Evolutionary conservation across 257 asterid genomes (phyloP).

Genomic region (Salvia hispanica): DNA sequence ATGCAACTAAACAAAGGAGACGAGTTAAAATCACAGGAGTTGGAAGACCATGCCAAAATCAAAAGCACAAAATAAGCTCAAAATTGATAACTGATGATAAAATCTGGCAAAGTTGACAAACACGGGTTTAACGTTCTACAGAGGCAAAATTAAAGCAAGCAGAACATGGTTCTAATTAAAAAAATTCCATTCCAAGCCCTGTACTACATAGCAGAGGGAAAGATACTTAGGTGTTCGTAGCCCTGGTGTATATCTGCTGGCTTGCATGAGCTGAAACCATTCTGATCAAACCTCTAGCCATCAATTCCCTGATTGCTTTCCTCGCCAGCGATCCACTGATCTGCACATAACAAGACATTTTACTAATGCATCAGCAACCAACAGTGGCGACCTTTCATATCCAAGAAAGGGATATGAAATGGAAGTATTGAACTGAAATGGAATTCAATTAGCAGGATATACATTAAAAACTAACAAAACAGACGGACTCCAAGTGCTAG

Average conservation of each 20-base stretch:
- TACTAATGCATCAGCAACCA: background rate
- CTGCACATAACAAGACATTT: slow-evolving; percentile 35
- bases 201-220: slow-evolving; percentile 6
- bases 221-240: slow-evolving; percentile 66
- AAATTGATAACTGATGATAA: background rate
- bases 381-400: too few species aligned
- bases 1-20: too few species aligned
- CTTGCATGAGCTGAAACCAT: slow-evolving; percentile 84
- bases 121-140: slow-evolving; percentile 11
- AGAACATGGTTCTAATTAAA: background rate
- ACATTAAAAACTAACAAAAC: background rate
- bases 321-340: slow-evolving; percentile 87
- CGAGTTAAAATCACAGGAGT: background rate
- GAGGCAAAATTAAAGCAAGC: slow-evolving; percentile 20
- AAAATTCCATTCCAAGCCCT: slow-evolving; percentile 23
- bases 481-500: background rate
- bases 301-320: slow-evolving; percentile 76
- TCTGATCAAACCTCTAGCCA: slow-evolving; percentile 68
- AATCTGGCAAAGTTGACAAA: slow-evolving; percentile 5
- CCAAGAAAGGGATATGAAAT: background rate
- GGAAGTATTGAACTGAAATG: background rate
- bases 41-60: background rate
- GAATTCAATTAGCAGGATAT: background rate
- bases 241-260: slow-evolving; percentile 93
- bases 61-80: slow-evolving; percentile 1